These are phyloP conservation scores for Oemleria cerasiformis DNA, from an alignment of 306 rosid genomes.

Conservation along the genomic window DNA sequence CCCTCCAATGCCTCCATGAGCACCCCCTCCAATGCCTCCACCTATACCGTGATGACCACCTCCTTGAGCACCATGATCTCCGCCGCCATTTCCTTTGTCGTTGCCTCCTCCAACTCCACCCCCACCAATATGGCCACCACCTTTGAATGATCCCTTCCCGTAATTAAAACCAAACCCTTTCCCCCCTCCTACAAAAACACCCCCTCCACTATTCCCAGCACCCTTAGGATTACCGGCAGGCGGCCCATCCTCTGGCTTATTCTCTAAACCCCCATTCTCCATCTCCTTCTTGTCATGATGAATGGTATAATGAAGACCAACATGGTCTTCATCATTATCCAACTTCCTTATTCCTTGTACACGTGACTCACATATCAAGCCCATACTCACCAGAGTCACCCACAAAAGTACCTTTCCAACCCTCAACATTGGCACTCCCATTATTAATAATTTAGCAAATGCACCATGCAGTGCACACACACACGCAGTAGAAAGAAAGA, in stretches of 20 bases:
- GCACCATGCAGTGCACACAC: not conserved
- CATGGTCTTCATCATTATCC: constrained; percentile 1
- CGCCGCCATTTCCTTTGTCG: not conserved
- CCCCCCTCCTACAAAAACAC: constrained; percentile 22
- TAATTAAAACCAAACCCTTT: constrained; percentile 19
- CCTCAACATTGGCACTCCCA: not conserved
- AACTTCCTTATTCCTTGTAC: constrained; percentile 40
- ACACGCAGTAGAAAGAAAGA: too few relatives aligned
- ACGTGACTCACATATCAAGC: constrained; percentile 4
- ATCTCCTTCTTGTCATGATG: constrained; percentile 8
- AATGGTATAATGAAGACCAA: not conserved
- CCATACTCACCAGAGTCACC: constrained; percentile 26
- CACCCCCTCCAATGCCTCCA: not conserved
- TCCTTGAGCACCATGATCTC: not conserved
- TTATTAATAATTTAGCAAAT: not conserved
- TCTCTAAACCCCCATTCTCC: constrained; percentile 25
- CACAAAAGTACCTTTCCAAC: constrained; percentile 23
- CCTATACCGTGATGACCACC: not conserved
- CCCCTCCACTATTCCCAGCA: not conserved
- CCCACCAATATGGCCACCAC: not conserved
- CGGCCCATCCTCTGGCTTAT: constrained; percentile 36
- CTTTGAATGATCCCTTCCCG: not conserved
- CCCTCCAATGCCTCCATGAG: not conserved
- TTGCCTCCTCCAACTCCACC: constrained; percentile 5
- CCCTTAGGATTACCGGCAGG: not conserved